Evolutionary conservation across 176 grass and related monocot species (phyloP).

Genomic region (Paspalum notatum): DNA sequence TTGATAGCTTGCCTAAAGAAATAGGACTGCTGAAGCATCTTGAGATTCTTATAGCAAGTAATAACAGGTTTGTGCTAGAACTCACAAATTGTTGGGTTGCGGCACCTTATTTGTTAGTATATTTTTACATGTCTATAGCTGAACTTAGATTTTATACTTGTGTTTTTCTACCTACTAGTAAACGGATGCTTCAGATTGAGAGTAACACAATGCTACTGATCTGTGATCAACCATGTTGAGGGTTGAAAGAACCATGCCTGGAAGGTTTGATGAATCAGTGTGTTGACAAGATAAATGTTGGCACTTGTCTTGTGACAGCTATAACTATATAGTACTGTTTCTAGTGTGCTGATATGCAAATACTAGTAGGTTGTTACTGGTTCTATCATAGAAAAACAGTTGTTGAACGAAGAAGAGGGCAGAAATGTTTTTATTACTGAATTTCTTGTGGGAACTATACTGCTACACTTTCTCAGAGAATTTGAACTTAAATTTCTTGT

Average conservation of each 20-base stretch:
- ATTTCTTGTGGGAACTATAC: conserved; percentile 5
- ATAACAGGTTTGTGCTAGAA: conserved; percentile 75
- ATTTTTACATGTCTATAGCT: conserved; percentile 8
- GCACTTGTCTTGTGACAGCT: background rate
- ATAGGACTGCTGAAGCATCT: conserved; percentile 80
- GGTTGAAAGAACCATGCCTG: background rate
- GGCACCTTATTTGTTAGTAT: conserved; percentile 25
- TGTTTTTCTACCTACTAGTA: conserved; percentile 20
- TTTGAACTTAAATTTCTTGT: conserved; percentile 12
- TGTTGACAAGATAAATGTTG: no score
- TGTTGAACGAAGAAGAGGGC: background rate
- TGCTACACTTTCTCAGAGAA: conserved; percentile 28
- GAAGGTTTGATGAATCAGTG: background rate
- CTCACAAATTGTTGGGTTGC: conserved; percentile 21
- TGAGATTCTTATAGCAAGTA: conserved; percentile 73
- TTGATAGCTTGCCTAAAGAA: conserved; percentile 72
- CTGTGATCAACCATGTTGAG: background rate
- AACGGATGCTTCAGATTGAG: background rate
- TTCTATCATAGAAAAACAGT: background rate
- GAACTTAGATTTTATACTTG: conserved; percentile 2
- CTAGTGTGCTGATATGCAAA: background rate
- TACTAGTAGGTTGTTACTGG: background rate
- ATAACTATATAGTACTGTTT: background rate
- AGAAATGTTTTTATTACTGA: background rate
- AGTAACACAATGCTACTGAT: background rate